phyloP scores from a whole-genome alignment of 805 yeast genomes.

The Cyberlindnera lachancei region DNA sequence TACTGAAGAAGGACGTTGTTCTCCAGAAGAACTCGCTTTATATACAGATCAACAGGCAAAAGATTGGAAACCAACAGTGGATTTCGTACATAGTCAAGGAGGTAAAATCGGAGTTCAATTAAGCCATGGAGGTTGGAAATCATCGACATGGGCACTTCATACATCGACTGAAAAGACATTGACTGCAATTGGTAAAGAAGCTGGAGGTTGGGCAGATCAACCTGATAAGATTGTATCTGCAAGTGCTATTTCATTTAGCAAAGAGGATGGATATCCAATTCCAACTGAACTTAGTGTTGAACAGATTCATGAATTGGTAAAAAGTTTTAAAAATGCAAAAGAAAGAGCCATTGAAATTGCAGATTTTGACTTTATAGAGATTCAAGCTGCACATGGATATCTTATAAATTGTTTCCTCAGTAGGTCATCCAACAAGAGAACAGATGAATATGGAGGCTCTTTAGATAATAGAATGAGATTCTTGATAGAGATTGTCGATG shows the following conservation, averaged over 20 bases:
- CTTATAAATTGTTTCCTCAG: constrained; percentile 42
- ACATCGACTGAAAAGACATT: constrained; percentile 7
- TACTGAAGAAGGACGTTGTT: constrained; percentile 31
- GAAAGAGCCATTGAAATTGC: constrained; percentile 36
- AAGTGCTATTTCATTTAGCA: constrained; percentile 27
- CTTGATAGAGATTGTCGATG: constrained; percentile 40
- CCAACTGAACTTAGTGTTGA: constrained; percentile 38
- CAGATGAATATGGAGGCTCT: constrained; percentile 58
- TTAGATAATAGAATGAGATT: constrained; percentile 51
- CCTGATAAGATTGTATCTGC: constrained; percentile 35
- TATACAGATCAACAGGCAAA: constrained; percentile 43
- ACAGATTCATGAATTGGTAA: constrained; percentile 35
- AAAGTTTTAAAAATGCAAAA: constrained; percentile 38
- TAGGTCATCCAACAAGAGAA: constrained; percentile 37
- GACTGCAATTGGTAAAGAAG: neutral
- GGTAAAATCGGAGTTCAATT: constrained; percentile 44
- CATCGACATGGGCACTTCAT: constrained; percentile 27
- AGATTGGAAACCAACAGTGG: constrained; percentile 32
- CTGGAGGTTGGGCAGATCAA: constrained; percentile 1
- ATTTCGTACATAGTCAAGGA: constrained; percentile 38
- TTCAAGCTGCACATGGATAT: constrained; percentile 48
- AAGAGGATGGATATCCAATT: constrained; percentile 10
- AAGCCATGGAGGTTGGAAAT: constrained; percentile 50
- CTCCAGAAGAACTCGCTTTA: constrained; percentile 42
- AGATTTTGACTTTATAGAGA: constrained; percentile 10